phyloP scores from a whole-genome alignment of 352 stramenopile species.

The Bremia lactucae region DNA sequence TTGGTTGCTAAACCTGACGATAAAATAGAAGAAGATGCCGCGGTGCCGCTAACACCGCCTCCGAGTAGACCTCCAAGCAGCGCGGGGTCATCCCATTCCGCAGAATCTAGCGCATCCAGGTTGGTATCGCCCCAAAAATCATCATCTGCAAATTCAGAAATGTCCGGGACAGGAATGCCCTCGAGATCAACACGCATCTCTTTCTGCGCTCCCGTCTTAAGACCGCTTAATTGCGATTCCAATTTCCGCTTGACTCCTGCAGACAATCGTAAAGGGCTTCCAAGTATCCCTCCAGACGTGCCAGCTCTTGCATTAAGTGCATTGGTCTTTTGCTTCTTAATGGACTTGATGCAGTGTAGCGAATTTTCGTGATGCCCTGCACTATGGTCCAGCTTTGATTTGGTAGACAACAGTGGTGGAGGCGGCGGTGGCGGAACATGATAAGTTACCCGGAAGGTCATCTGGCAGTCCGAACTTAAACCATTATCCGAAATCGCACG shows the following conservation, averaged over 20 bases:
- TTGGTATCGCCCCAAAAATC: slow-evolving; percentile 86
- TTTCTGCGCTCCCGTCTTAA: slow-evolving; percentile 30
- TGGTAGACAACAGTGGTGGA: slow-evolving; percentile 19
- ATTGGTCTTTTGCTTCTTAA: slow-evolving; percentile 46
- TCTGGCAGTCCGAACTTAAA: slow-evolving; percentile 20
- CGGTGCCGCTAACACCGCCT: slow-evolving; percentile 9
- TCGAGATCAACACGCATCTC: slow-evolving; percentile 70
- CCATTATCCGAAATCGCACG: slow-evolving; percentile 21
- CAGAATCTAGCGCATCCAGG: slow-evolving; percentile 72
- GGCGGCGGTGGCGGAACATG: slow-evolving; percentile 41
- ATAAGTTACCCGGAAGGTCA: slow-evolving; percentile 58
- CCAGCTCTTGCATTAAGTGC: slow-evolving; percentile 8
- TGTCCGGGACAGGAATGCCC: slow-evolving; percentile 58
- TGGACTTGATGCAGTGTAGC: slow-evolving; percentile 32
- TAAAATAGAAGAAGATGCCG: slow-evolving; percentile 10
- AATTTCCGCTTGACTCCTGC: slow-evolving; percentile 59
- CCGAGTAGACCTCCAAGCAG: slow-evolving; percentile 59
- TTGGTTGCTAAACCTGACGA: slow-evolving; percentile 15
- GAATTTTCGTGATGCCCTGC: slow-evolving; percentile 15
- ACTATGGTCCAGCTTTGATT: slow-evolving; percentile 19
- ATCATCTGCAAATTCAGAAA: slow-evolving; percentile 71
- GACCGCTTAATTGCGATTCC: slow-evolving; percentile 27
- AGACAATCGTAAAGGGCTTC: slow-evolving; percentile 2
- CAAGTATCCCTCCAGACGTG: slow-evolving; percentile 3
- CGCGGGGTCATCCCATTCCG: slow-evolving; percentile 68